Evolutionary conservation across 2,329 filamentous ascomycete genomes (phyloP).

Genomic region (Fusarium virguliforme): DNA sequence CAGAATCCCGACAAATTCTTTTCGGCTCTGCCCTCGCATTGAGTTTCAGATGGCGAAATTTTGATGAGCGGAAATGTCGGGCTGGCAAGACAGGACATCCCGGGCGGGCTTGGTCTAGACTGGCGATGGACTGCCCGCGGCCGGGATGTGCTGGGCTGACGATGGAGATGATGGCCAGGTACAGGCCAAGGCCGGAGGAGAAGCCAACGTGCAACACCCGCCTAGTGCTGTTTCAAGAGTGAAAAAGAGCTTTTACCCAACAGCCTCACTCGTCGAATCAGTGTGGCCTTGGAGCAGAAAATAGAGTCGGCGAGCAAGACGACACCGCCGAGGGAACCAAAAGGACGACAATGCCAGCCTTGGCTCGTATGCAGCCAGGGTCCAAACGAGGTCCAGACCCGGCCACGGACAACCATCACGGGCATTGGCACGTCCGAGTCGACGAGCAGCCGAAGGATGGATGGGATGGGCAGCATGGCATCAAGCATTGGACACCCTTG

Average conservation of each 20-base stretch:
- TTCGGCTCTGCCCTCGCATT: neutral
- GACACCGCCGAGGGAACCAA: constrained; percentile 7
- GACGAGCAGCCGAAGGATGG: neutral
- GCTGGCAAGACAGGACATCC: constrained; percentile 23
- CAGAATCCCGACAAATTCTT: constrained; percentile 7
- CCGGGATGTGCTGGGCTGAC: constrained; percentile 28
- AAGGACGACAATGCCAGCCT: constrained; percentile 19
- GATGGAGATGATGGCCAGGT: constrained; percentile 20
- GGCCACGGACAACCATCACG: constrained; percentile 27
- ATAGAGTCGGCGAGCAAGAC: neutral
- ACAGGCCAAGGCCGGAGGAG: constrained; percentile 26
- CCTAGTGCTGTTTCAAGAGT: constrained; percentile 19
- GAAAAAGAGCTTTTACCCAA: constrained; percentile 11
- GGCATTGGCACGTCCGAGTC: constrained; percentile 3
- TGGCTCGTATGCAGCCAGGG: constrained; percentile 43
- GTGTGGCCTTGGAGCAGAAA: neutral
- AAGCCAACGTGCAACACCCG: constrained; percentile 18
- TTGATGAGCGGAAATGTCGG: constrained; percentile 13
- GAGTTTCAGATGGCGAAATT: constrained; percentile 12
- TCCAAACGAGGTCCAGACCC: constrained; percentile 44
- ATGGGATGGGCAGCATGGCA: constrained; percentile 14
- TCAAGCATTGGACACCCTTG: constrained; percentile 29
- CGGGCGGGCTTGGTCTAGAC: constrained; percentile 35
- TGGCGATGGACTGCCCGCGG: constrained; percentile 20
- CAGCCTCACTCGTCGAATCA: neutral